Conservation (phyloP, 768 basidiomycete genomes). For the Dendrothele bispora region DNA sequence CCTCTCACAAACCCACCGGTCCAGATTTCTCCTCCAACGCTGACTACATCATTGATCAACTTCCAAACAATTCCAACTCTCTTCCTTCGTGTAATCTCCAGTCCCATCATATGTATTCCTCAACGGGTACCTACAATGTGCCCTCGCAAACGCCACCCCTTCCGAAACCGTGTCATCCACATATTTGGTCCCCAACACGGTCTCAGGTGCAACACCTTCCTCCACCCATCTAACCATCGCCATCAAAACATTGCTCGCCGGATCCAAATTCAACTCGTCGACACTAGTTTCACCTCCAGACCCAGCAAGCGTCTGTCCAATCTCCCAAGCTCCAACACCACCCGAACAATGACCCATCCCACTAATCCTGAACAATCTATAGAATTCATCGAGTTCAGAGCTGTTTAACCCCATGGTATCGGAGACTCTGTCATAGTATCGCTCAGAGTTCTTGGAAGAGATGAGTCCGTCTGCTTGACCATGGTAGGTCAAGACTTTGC, state of each 20-base stretch:
- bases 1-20: no score
- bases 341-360: slow-evolving; percentile 20
- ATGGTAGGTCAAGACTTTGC: slow-evolving; percentile 20
- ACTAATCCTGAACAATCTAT: slow-evolving; percentile 20
- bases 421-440: slow-evolving; percentile 16
- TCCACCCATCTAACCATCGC: slow-evolving; percentile 10
- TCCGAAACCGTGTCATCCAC: background rate
- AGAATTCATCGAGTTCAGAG: slow-evolving; percentile 18
- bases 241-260: slow-evolving; percentile 2
- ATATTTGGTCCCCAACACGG: slow-evolving; percentile 1
- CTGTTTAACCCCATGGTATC: slow-evolving; percentile 12
- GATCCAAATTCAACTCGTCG: no score
- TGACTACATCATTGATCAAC: no score
- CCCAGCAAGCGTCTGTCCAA: slow-evolving; percentile 10
- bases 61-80: slow-evolving; percentile 5
- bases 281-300: no score
- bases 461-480: slow-evolving; percentile 16
- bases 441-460: slow-evolving; percentile 14
- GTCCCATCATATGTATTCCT: slow-evolving; percentile 1
- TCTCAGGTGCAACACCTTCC: slow-evolving; percentile 5
- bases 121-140: slow-evolving; percentile 4
- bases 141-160: background rate
- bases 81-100: background rate
- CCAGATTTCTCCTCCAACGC: no score
- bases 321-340: slow-evolving; percentile 15